Percentiles rank a stretch among this genome's conserved stretches.
Conservation (phyloP, 2,329 filamentous ascomycete species). For the Colletotrichum somersetense region DNA sequence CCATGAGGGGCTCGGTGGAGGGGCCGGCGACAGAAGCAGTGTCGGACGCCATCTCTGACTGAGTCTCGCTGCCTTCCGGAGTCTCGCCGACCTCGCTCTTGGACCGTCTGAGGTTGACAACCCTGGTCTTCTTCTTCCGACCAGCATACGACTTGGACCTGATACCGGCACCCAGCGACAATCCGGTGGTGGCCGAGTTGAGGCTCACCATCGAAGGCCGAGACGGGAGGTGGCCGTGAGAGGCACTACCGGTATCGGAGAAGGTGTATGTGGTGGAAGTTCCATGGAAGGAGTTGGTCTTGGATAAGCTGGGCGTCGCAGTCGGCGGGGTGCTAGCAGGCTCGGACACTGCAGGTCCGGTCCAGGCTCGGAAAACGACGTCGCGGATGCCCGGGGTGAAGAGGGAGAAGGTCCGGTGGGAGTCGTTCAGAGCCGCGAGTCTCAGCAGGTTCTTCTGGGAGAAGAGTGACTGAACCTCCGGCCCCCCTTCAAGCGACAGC, state of each 20-base stretch:
- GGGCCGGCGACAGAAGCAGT: conserved; percentile 68
- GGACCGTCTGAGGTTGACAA: conserved; percentile 82
- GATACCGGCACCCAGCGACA: conserved; percentile 72
- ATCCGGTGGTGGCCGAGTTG: conserved; percentile 70
- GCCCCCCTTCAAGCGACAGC: conserved; percentile 81
- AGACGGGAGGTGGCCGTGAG: conserved; percentile 73
- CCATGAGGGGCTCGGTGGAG: conserved; percentile 70
- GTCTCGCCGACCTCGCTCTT: conserved; percentile 67
- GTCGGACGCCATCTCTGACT: conserved; percentile 62
- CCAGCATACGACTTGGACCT: conserved; percentile 70
- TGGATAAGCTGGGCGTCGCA: conserved; percentile 67
- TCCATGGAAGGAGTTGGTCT: conserved; percentile 73
- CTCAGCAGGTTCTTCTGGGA: conserved; percentile 94
- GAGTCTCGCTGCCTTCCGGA: conserved; percentile 62
- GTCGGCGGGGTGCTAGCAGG: conserved; percentile 59
- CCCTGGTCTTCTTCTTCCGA: conserved; percentile 85
- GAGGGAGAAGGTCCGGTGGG: conserved; percentile 89
- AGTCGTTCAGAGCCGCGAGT: conserved; percentile 85
- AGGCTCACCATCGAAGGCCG: conserved; percentile 75
- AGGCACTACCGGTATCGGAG: conserved; percentile 76
- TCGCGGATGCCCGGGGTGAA: conserved; percentile 93
- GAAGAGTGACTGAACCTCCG: conserved; percentile 89
- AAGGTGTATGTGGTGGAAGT: conserved; percentile 78
- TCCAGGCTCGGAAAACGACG: conserved; percentile 93
- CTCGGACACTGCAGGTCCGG: conserved; percentile 79